phyloP scores from a whole-genome alignment of 306 rosid species.

The Pyrus pyrifolia region DNA sequence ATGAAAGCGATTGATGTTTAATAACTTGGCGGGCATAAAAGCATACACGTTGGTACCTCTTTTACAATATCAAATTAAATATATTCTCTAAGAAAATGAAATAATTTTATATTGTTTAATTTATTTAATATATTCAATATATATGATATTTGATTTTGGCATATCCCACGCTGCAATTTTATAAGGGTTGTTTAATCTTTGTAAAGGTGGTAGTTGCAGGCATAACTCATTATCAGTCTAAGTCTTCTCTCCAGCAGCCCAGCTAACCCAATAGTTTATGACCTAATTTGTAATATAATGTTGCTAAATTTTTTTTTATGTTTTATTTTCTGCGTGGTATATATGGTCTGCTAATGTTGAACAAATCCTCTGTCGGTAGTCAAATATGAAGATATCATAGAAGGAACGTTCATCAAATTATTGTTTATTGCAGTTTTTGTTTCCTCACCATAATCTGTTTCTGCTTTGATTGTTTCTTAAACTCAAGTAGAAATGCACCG shows the following conservation, averaged over 20 bases:
- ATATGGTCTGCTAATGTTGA: neutral
- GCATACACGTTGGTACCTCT: slow-evolving; percentile 4
- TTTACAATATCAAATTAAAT: neutral
- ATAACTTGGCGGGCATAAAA: neutral
- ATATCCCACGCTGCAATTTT: neutral
- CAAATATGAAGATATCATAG: neutral
- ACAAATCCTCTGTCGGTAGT: neutral
- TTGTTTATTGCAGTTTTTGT: neutral
- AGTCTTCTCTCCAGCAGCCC: slow-evolving; percentile 5
- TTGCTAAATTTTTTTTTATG: neutral
- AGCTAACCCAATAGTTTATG: neutral
- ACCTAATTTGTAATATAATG: neutral
- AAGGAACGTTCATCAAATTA: neutral
- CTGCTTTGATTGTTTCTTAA: neutral
- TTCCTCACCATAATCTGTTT: neutral
- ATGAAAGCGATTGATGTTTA: neutral
- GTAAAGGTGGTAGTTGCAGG: neutral
- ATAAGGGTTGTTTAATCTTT: neutral
- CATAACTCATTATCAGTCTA: neutral
- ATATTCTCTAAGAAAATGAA: neutral
- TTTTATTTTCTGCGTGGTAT: neutral
- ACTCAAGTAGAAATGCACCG: neutral
- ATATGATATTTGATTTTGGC: neutral
- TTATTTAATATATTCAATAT: neutral
- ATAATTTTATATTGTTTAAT: neutral